Conservation (phyloP, 2,329 filamentous ascomycete species). For the Aspergillus pseudonomiae region DNA sequence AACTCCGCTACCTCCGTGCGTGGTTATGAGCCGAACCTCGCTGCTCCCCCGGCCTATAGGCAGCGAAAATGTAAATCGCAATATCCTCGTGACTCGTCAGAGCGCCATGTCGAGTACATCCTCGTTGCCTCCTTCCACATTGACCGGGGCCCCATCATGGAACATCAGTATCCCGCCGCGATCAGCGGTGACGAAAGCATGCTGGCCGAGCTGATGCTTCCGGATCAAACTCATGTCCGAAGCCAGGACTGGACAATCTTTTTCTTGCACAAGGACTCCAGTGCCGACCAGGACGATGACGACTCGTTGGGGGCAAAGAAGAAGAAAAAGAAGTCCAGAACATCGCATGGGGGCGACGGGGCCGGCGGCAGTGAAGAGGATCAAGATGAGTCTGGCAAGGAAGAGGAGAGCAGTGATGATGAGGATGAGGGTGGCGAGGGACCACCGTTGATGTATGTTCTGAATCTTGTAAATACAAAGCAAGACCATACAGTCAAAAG, state of each 20-base stretch:
- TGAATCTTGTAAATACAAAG: slow-evolving; percentile 98
- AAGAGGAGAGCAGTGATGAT: slow-evolving; percentile 54
- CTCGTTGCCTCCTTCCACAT: slow-evolving; percentile 97
- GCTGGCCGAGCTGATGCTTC: slow-evolving; percentile 97
- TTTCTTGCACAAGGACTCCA: slow-evolving; percentile 94
- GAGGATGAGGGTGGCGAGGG: slow-evolving; percentile 76
- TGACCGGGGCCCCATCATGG: slow-evolving; percentile 94
- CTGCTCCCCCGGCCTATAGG: slow-evolving; percentile 36
- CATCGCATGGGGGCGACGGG: slow-evolving; percentile 47
- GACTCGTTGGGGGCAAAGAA: slow-evolving; percentile 56
- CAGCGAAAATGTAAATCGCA: slow-evolving; percentile 68
- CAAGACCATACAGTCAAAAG: slow-evolving; percentile 87
- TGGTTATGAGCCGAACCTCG: slow-evolving; percentile 42
- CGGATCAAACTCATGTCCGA: slow-evolving; percentile 91
- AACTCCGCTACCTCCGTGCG: slow-evolving; percentile 43
- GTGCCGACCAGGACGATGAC: slow-evolving; percentile 77
- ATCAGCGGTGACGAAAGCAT: slow-evolving; percentile 98
- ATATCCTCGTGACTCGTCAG: slow-evolving; percentile 71
- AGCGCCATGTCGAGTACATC: slow-evolving; percentile 99
- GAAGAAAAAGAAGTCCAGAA: slow-evolving; percentile 51
- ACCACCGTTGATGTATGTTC: slow-evolving; percentile 90
- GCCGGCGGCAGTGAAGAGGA: slow-evolving; percentile 55
- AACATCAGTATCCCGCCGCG: slow-evolving; percentile 92
- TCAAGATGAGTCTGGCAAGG: slow-evolving; percentile 47
- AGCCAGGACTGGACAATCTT: slow-evolving; percentile 99